phyloP scores from a whole-genome alignment of 192 early-diverging fungal genomes.

The Rhizoclosmatium sp. region DNA sequence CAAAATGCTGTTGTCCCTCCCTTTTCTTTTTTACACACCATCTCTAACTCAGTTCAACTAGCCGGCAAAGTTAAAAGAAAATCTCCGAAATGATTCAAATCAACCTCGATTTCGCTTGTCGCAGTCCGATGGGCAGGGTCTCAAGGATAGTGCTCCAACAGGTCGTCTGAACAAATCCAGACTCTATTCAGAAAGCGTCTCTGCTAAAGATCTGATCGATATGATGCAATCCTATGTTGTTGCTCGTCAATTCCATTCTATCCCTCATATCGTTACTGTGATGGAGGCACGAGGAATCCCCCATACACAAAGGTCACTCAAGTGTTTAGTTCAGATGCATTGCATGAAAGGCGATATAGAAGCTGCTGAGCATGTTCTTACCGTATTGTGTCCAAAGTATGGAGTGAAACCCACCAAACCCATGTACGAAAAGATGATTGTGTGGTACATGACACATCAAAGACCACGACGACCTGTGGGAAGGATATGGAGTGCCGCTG shows the following conservation, averaged over 20 bases:
- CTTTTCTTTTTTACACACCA: neutral
- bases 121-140: too few relatives aligned
- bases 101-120: too few relatives aligned
- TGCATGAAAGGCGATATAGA: neutral
- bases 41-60: neutral
- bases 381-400: neutral
- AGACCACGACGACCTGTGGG: neutral
- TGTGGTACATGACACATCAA: neutral
- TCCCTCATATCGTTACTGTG: too few relatives aligned
- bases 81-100: neutral
- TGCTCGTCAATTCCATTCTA: too few relatives aligned
- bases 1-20: neutral
- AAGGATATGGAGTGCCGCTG: neutral
- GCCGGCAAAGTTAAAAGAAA: neutral
- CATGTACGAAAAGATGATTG: conserved; percentile 6
- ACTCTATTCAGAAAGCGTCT: neutral
- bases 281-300: neutral
- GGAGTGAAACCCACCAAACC: neutral
- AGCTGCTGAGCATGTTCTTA: neutral
- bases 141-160: too few relatives aligned
- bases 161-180: neutral
- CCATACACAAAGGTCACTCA: neutral
- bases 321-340: neutral
- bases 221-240: neutral
- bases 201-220: neutral